Evolutionary conservation across 805 yeast species (phyloP), one percentile per base, ranked within the genome.

Genomic region (Hanseniaspora lindneri): DNA sequence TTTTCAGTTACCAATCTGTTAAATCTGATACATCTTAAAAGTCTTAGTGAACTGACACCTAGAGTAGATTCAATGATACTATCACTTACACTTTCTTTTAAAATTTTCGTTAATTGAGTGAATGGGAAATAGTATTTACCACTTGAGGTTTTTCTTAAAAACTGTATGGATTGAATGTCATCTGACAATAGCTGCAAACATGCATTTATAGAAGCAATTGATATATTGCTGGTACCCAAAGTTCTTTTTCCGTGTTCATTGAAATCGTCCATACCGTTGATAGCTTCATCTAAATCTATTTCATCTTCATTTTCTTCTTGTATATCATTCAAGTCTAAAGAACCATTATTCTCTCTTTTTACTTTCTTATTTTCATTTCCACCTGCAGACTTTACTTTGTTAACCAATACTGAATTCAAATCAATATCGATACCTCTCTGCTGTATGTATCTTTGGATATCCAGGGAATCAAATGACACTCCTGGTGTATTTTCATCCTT

Each of bases 1-100:
- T 89, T 88, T 58, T 92, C 98, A 54, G 94, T 95, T 8, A 82
- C 80, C 41, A 86, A 69, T 54, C 77, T 77, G 56, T 76, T 70
- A 9, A 72, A 73, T 50, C 83, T 76, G 28, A 92, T 73, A 55
- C 95, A 83, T 54, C 94, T 77, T 52, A 89, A 65, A 2, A 92
- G 70, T 47, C 95, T 73, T 49, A 83, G 71, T 0, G 88, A 76
- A 16, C 79, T 73, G 8, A 72, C 66, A 1, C 92, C 92, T 52
- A 83, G 65, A 0, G 83, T 72, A 1, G 77, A 66, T 49, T 78
- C 74, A 36, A 83, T 58, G 23, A 79, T 59, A 39, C 76, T 73
- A 54, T 80, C 83, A 56, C 72, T 75, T 16, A 72, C 72, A 50
- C 66, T 64, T 39, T 70, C 67, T 55, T 75, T 73, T 23, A 79